Conservation (phyloP, 495 filamentous ascomycete genomes). For the Hypoxylon intermedium region DNA sequence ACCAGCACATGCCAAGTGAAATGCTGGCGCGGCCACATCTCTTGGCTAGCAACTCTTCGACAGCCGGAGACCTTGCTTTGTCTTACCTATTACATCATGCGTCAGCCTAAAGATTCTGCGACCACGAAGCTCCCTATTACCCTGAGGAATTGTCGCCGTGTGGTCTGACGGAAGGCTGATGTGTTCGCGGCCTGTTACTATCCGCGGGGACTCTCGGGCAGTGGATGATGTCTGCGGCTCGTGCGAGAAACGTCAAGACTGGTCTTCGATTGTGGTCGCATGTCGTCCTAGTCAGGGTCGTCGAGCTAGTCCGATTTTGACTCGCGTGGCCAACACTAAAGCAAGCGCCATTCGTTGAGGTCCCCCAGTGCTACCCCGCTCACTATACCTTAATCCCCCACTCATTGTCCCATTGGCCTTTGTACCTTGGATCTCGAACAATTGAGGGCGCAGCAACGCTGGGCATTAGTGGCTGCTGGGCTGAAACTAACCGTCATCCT, state of each 20-base stretch:
- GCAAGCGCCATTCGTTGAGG: constrained; percentile 33
- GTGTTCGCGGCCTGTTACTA: background rate
- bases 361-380: constrained; percentile 34
- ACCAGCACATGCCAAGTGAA: constrained; percentile 8
- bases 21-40: constrained; percentile 1
- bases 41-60: constrained; percentile 11
- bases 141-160: background rate
- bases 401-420: constrained; percentile 6
- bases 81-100: constrained; percentile 25
- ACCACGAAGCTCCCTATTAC: background rate
- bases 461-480: constrained; percentile 27
- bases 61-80: constrained; percentile 8
- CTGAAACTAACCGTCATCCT: constrained; percentile 9
- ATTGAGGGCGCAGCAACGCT: constrained; percentile 31
- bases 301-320: constrained; percentile 38
- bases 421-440: constrained; percentile 15
- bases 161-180: background rate
- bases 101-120: background rate
- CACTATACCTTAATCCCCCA: constrained; percentile 27
- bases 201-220: background rate
- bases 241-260: background rate
- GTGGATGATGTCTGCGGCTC: background rate
- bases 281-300: constrained; percentile 32
- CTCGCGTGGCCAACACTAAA: constrained; percentile 31
- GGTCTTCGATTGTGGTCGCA: constrained; percentile 27